A percentile compares a stretch with the other conserved stretches of the same genome.
These are phyloP conservation scores for Cadophora sp. DNA, from an alignment of 2,329 filamentous ascomycete genomes.

Conservation along the genomic window DNA sequence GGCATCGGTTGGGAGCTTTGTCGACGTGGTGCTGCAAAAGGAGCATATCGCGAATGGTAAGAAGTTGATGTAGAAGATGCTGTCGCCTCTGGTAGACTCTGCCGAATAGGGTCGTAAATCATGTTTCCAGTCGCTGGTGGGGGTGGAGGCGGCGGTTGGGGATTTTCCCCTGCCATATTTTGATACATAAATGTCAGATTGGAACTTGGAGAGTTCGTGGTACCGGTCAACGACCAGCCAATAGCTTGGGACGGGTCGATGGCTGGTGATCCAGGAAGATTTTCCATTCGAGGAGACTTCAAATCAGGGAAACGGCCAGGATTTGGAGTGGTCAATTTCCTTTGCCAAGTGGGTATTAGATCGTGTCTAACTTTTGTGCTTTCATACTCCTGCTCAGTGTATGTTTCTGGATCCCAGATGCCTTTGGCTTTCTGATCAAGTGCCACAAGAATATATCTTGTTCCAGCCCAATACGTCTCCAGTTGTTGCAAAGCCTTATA, in stretches of 20 bases:
- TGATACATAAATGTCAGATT: conserved; percentile 81
- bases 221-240: conserved; percentile 88
- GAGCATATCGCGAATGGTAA: conserved; percentile 32
- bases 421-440: conserved; percentile 88
- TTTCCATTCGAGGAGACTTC: conserved; percentile 53
- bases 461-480: conserved; percentile 86
- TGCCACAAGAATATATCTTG: conserved; percentile 85
- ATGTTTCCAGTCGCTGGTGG: conserved; percentile 60
- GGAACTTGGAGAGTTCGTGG: conserved; percentile 83
- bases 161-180: conserved; percentile 33
- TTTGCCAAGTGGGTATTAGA: conserved; percentile 48
- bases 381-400: conserved; percentile 77
- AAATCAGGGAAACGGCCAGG: conserved; percentile 38
- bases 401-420: conserved; percentile 77
- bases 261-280: conserved; percentile 53
- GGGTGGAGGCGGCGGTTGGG: conserved; percentile 27
- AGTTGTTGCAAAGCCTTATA: conserved; percentile 83
- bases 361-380: conserved; percentile 62
- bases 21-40: conserved; percentile 52
- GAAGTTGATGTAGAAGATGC: conserved; percentile 55
- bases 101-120: conserved; percentile 65
- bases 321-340: conserved; percentile 36
- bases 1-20: conserved; percentile 37
- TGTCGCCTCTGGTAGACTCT: conserved; percentile 56
- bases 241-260: conserved; percentile 63